Evolutionary conservation across 352 stramenopile species (phyloP).

Genomic region (Phytophthora sansomeana): DNA sequence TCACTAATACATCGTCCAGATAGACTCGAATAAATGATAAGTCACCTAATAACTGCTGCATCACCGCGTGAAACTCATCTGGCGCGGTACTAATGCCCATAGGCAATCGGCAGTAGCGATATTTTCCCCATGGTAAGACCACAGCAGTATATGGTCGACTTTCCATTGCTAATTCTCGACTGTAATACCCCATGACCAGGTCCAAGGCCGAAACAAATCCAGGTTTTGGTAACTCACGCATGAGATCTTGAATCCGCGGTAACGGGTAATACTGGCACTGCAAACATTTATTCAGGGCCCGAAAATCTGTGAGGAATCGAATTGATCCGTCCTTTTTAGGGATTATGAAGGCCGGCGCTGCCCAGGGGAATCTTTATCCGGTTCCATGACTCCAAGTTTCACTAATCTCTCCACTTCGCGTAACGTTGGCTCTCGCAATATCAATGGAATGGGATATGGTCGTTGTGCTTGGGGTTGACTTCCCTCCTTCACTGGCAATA

Average conservation of each 20-base stretch:
- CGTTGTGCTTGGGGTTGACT: background rate
- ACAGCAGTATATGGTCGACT: background rate
- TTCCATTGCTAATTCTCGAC: slow-evolving; percentile 1
- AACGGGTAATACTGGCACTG: background rate
- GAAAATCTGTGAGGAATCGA: background rate
- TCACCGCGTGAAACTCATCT: slow-evolving; percentile 4
- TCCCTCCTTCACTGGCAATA: background rate
- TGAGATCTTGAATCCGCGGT: background rate
- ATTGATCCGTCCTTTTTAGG: background rate
- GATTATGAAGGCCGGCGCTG: too few relatives aligned
- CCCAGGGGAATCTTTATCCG: background rate
- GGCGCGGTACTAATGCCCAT: slow-evolving; percentile 8
- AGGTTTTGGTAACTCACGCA: slow-evolving; percentile 1
- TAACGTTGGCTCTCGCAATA: background rate
- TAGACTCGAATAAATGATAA: background rate
- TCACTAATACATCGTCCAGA: background rate
- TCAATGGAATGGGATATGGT: background rate
- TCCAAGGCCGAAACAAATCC: background rate
- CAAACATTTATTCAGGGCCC: background rate
- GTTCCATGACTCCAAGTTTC: background rate
- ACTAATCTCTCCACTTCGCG: background rate
- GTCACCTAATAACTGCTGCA: background rate
- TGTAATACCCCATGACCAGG: background rate
- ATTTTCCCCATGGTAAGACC: slow-evolving; percentile 4
- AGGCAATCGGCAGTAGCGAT: slow-evolving; percentile 8